These are phyloP conservation scores for Geotrichum candidum DNA, from an alignment of 1,139 yeast species.

Conservation along the genomic window DNA sequence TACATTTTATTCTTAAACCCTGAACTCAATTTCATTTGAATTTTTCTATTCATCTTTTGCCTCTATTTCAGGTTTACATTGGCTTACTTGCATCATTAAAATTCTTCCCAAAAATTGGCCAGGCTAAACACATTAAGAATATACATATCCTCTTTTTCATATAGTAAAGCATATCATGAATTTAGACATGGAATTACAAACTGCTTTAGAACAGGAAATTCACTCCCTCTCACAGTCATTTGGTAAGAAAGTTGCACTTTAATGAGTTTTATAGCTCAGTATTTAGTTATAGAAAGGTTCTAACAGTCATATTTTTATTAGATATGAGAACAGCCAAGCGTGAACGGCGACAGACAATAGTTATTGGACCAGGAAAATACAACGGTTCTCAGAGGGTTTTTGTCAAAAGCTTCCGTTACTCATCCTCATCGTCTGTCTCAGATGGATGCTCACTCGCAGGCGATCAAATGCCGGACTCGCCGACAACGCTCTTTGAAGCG, in stretches of 20 bases:
- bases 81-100: too few relatives aligned
- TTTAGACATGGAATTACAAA: constrained; percentile 48
- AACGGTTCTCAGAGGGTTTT: not conserved
- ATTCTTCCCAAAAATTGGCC: too few relatives aligned
- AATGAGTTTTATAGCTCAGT: constrained; percentile 21
- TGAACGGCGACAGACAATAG: constrained; percentile 5
- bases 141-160: too few relatives aligned
- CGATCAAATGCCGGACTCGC: not conserved
- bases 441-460: not conserved
- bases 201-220: constrained; percentile 39
- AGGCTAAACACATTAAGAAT: too few relatives aligned
- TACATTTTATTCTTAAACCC: too few relatives aligned
- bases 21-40: too few relatives aligned
- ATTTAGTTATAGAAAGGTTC: not conserved
- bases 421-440: not conserved
- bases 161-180: constrained; percentile 38
- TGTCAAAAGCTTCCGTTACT: not conserved
- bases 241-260: not conserved
- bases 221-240: constrained; percentile 30
- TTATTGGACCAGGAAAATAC: not conserved
- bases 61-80: too few relatives aligned
- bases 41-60: too few relatives aligned
- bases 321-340: not conserved
- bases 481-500: not conserved
- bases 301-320: not conserved